phyloP scores from a whole-genome alignment of 2,329 filamentous ascomycete species.

The Epichloe scottii region DNA sequence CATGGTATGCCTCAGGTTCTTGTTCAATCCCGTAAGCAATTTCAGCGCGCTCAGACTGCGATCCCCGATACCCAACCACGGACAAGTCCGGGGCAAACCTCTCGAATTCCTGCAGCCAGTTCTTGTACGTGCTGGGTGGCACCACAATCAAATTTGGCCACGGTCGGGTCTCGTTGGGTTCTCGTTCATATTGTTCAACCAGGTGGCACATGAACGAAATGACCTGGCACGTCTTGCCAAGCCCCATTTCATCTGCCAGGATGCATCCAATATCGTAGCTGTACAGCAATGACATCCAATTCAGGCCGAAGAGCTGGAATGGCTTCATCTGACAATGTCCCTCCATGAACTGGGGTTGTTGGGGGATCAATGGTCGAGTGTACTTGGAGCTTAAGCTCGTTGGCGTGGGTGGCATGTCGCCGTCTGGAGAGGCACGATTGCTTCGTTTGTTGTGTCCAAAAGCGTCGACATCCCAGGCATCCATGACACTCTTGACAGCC shows the following conservation, averaged over 20 bases:
- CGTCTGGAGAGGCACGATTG: constrained; percentile 18
- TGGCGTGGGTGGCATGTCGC: constrained; percentile 30
- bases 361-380: constrained; percentile 30
- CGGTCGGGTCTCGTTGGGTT: constrained; percentile 23
- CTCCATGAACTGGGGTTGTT: constrained; percentile 68
- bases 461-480: constrained; percentile 35
- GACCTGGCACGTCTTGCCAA: constrained; percentile 94
- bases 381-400: constrained; percentile 23
- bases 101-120: constrained; percentile 86
- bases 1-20: constrained; percentile 50
- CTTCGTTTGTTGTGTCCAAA: constrained; percentile 28
- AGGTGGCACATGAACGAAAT: constrained; percentile 84
- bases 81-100: constrained; percentile 69
- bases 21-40: constrained; percentile 56
- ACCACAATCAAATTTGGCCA: constrained; percentile 79
- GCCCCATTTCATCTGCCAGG: constrained; percentile 91
- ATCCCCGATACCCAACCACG: constrained; percentile 59
- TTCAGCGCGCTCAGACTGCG: constrained; percentile 51
- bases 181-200: constrained; percentile 45
- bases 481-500: constrained; percentile 32
- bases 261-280: constrained; percentile 73
- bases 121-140: constrained; percentile 85
- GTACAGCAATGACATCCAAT: constrained; percentile 84
- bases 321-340: constrained; percentile 71
- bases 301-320: constrained; percentile 87